Evolutionary conservation across 768 basidiomycete species (phyloP).

Genomic region (Pleurotus salmoneostramineus): DNA sequence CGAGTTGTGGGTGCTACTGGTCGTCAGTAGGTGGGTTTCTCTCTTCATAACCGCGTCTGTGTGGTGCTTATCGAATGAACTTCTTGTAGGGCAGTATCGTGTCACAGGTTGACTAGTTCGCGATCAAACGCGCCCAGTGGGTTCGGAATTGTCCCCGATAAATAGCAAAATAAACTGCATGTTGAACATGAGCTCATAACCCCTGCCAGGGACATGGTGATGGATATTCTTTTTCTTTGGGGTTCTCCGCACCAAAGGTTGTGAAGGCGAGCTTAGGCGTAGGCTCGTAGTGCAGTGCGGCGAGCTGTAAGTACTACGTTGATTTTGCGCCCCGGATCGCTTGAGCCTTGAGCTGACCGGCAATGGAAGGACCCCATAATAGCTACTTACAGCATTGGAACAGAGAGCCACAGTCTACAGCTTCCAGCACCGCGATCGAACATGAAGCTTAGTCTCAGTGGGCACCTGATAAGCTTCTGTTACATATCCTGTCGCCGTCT

Average conservation of each 20-base stretch:
- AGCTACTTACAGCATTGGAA: not conserved
- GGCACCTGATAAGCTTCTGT: not conserved
- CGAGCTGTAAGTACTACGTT: not conserved
- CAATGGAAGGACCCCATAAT: not conserved
- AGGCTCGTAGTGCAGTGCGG: not conserved
- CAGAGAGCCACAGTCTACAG: not conserved
- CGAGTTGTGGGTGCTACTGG: too few relatives aligned
- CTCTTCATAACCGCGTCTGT: too few relatives aligned
- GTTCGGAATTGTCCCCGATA: not conserved
- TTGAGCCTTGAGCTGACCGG: not conserved
- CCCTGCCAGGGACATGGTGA: constrained; percentile 3
- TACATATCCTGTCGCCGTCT: not conserved
- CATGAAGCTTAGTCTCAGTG: not conserved
- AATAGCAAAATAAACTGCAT: not conserved
- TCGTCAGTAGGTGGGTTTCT: too few relatives aligned
- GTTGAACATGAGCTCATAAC: constrained; percentile 1
- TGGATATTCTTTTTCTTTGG: not conserved
- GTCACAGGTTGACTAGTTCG: too few relatives aligned
- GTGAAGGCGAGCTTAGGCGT: too few relatives aligned
- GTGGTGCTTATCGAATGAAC: too few relatives aligned
- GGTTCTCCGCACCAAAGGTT: not conserved
- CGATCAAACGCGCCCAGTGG: too few relatives aligned
- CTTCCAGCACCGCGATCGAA: not conserved
- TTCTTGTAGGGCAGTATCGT: too few relatives aligned
- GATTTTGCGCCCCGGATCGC: not conserved